Percentiles rank a stretch among this genome's conserved stretches.
phyloP scores from a whole-genome alignment of 2,329 filamentous ascomycete genomes.

The Emericellopsis atlantica region DNA sequence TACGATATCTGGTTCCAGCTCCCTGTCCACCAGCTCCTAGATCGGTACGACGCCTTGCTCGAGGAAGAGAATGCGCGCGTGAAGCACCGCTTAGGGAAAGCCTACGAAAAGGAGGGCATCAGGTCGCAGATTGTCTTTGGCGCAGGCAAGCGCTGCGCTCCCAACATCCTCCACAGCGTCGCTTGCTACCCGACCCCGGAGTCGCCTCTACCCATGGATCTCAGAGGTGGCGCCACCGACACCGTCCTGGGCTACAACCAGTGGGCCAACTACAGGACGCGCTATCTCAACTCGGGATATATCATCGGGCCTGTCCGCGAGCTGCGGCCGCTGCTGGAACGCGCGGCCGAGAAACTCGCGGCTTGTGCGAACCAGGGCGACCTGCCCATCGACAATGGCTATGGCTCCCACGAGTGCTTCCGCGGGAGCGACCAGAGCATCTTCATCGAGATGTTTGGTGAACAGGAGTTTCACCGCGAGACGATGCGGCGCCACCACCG shows the following conservation, averaged over 20 bases:
- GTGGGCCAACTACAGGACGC: constrained; percentile 9
- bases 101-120: constrained; percentile 8
- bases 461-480: constrained; percentile 15
- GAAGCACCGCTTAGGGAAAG: constrained; percentile 11
- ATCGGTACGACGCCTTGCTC: constrained; percentile 11
- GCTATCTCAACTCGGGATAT: constrained; percentile 13
- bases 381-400: constrained; percentile 6
- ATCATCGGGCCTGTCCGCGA: constrained; percentile 11
- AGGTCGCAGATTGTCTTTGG: constrained; percentile 11
- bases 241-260: constrained; percentile 7
- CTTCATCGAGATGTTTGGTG: constrained; percentile 14
- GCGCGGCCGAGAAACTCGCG: constrained; percentile 9
- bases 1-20: constrained; percentile 21
- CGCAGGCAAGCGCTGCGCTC: constrained; percentile 13
- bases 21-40: constrained; percentile 9
- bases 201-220: constrained; percentile 10
- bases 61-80: constrained; percentile 10
- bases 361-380: constrained; percentile 6
- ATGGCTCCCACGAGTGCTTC: constrained; percentile 8
- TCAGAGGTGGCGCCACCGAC: constrained; percentile 10
- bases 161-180: constrained; percentile 10
- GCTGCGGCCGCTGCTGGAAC: constrained; percentile 10
- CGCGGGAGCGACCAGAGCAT: constrained; percentile 14
- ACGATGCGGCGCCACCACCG: constrained; percentile 13
- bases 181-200: constrained; percentile 14